Conservation (phyloP, 371 early-diverging fungal species). For the Pancytospora philotis region DNA sequence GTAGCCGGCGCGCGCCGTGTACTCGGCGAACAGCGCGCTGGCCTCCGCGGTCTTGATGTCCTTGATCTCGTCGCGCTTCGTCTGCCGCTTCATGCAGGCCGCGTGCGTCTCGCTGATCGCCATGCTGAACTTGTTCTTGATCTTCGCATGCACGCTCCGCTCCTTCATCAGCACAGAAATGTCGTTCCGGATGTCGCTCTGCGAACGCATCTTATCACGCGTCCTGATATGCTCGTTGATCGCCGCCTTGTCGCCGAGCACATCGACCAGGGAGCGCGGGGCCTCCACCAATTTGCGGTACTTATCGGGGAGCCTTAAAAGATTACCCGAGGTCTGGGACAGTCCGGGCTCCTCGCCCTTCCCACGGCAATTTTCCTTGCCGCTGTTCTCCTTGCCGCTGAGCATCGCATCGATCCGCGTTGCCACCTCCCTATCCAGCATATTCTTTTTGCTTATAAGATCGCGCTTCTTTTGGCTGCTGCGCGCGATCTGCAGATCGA, state of each 20-base stretch:
- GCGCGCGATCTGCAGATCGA: background rate
- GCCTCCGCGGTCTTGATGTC: conserved; percentile 39
- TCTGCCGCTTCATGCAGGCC: conserved; percentile 35
- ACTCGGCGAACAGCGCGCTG: conserved; percentile 35
- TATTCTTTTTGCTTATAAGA: conserved; percentile 5
- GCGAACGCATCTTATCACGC: conserved; percentile 26
- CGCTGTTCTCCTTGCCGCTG: no score
- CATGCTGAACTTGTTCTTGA: conserved; percentile 24
- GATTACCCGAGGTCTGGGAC: no score
- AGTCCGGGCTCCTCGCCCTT: no score
- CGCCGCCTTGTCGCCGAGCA: conserved; percentile 24
- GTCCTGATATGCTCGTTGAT: conserved; percentile 18
- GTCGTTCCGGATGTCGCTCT: conserved; percentile 24
- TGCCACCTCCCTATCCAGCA: no score
- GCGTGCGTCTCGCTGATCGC: conserved; percentile 31
- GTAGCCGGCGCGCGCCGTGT: conserved; percentile 65
- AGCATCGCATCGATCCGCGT: no score
- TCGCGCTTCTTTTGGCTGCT: background rate
- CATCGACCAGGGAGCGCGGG: background rate
- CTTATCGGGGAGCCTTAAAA: no score
- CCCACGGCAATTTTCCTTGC: no score
- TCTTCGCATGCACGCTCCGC: conserved; percentile 22
- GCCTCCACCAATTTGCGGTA: no score
- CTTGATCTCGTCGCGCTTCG: conserved; percentile 53
- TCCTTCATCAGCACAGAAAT: conserved; percentile 15